Conservation (phyloP, 768 basidiomycete species). For the Amyloporia xantha region DNA sequence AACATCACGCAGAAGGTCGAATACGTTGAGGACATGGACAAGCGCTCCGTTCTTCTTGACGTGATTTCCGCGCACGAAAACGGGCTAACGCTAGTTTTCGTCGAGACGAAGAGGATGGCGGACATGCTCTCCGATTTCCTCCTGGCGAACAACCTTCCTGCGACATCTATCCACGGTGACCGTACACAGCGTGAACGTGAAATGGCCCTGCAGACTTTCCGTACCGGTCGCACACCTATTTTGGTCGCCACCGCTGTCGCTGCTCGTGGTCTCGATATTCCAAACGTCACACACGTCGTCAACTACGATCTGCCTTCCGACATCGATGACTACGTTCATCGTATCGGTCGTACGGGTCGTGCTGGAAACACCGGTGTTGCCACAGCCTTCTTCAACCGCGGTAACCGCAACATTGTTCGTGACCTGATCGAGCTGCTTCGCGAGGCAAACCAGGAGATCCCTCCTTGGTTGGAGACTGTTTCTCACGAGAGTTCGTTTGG, state of each 20-base stretch:
- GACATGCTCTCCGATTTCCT: conserved; percentile 98
- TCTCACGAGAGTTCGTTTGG: conserved; percentile 77
- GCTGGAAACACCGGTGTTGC: conserved; percentile 95
- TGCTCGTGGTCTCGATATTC: conserved; percentile 97
- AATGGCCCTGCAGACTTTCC: conserved; percentile 91
- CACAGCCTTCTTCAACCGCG: conserved; percentile 94
- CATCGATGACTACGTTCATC: conserved; percentile 99
- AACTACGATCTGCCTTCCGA: conserved; percentile 98
- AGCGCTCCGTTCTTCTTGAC: conserved; percentile 93
- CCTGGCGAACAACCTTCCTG: conserved; percentile 70
- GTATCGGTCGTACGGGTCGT: conserved; percentile 96
- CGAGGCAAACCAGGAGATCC: conserved; percentile 95
- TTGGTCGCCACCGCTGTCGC: conserved; percentile 98
- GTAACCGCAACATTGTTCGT: conserved; percentile 87
- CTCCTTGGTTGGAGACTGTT: conserved; percentile 83
- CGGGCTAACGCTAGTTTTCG: conserved; percentile 92
- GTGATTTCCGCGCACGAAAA: conserved; percentile 74
- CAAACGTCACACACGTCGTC: conserved; percentile 97
- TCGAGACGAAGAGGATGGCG: conserved; percentile 99
- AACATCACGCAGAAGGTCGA: conserved; percentile 99
- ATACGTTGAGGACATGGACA: conserved; percentile 95
- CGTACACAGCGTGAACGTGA: conserved; percentile 98
- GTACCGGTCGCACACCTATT: conserved; percentile 89
- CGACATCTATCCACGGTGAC: conserved; percentile 98
- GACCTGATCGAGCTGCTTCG: conserved; percentile 90